phyloP scores from a whole-genome alignment of 2,329 filamentous ascomycete species.

The Dactylella cylindrospora region DNA sequence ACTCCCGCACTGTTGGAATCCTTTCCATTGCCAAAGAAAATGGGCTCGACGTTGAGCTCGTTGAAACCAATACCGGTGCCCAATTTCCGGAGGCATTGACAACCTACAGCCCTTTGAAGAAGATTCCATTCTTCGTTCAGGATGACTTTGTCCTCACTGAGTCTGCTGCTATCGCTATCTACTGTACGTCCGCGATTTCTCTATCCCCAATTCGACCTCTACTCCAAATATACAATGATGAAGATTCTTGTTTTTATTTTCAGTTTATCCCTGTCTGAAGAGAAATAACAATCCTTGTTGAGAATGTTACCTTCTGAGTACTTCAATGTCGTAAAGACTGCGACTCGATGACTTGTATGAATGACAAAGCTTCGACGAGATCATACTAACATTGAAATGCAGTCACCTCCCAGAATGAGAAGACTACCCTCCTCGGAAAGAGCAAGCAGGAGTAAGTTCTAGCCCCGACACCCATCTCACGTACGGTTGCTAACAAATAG shows the following conservation, averaged over 20 bases:
- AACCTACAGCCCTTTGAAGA: conserved; percentile 81
- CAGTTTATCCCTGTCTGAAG: conserved; percentile 99
- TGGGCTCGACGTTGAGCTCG: conserved; percentile 84
- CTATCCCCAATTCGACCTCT: conserved; percentile 47
- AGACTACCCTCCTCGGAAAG: conserved; percentile 98
- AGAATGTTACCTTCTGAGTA: conserved; percentile 82
- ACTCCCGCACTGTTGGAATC: conserved; percentile 85
- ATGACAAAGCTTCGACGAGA: background rate
- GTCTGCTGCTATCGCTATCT: conserved; percentile 93
- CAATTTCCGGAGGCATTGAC: conserved; percentile 58
- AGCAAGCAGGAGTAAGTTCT: conserved; percentile 93
- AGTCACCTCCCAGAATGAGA: conserved; percentile 99
- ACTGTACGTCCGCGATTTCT: conserved; percentile 69
- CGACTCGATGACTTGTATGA: conserved; percentile 17
- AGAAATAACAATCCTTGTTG: conserved; percentile 67
- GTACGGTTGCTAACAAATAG: conserved; percentile 46
- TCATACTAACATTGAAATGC: conserved; percentile 22
- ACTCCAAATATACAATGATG: conserved; percentile 31
- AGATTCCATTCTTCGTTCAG: conserved; percentile 90
- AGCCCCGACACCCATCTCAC: background rate
- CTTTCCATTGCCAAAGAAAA: conserved; percentile 97
- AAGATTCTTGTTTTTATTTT: conserved; percentile 38
- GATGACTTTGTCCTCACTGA: conserved; percentile 86
- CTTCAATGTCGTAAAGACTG: conserved; percentile 51
- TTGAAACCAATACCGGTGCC: conserved; percentile 66